These are phyloP conservation scores for Coriaria nepalensis DNA, from an alignment of 306 rosid genomes.

Conservation along the genomic window DNA sequence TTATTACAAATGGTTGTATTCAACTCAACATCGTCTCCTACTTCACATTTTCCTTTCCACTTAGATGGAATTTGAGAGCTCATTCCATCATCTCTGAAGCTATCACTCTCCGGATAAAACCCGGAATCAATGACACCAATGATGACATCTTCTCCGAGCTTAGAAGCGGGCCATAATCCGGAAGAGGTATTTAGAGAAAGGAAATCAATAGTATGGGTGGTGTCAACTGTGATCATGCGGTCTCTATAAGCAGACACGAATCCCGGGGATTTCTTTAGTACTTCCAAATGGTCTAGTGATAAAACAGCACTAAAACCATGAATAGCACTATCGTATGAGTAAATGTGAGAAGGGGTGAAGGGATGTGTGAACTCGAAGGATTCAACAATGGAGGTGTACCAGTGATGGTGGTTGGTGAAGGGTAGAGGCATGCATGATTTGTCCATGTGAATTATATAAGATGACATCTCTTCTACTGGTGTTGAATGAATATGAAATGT, in stretches of 20 bases:
- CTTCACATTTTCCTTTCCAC: constrained; percentile 20
- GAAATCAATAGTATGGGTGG: constrained; percentile 19
- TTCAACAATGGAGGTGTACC: constrained; percentile 25
- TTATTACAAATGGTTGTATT: constrained; percentile 15
- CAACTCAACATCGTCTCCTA: constrained; percentile 12
- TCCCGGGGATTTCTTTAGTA: constrained; percentile 10
- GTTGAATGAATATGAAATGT: background rate
- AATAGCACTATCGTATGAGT: constrained; percentile 16
- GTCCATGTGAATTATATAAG: constrained; percentile 19
- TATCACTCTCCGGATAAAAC: constrained; percentile 19
- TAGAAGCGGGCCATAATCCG: constrained; percentile 15
- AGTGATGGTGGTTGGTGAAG: constrained; percentile 16
- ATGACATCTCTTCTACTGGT: constrained; percentile 4
- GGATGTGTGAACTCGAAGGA: background rate
- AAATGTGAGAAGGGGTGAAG: constrained; percentile 1
- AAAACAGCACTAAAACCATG: constrained; percentile 23
- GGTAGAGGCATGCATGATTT: constrained; percentile 15
- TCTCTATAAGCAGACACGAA: constrained; percentile 15
- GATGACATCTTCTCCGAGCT: constrained; percentile 14
- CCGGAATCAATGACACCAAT: constrained; percentile 20
- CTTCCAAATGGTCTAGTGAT: constrained; percentile 3
- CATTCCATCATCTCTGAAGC: constrained; percentile 19
- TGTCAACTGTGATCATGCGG: constrained; percentile 8
- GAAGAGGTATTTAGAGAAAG: constrained; percentile 13
- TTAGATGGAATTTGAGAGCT: constrained; percentile 6